Evolutionary conservation across 129 eudicot species (phyloP), one percentile per base, ranked within the genome.

Genomic region (Lactuca saligna): DNA sequence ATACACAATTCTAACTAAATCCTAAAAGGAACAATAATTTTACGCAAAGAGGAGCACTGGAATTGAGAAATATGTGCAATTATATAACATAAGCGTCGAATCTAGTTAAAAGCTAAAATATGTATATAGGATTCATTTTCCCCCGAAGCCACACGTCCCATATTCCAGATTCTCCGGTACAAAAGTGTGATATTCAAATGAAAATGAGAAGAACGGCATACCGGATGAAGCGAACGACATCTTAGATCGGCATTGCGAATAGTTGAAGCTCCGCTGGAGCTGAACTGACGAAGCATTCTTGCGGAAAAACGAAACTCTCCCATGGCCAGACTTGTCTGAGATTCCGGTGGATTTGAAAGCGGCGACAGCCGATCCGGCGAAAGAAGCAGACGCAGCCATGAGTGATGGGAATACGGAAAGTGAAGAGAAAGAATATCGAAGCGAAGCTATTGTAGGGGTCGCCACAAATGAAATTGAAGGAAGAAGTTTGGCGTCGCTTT

Each of bases 301-400:
- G 3, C 57, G 14, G 68, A 63, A 33, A 31, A 48, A 50, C 7
- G 73, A 67, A 31, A 87, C 7, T 33, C 54, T 78, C 65, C 75
- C 77, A 25, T 63, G 55, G 20, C 11, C 66, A 65, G 77, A 73
- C 54, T 70, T 63, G 5, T 29, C 17, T 3, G 79, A 70, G 63
- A 71, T 35, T 53, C 71, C 84, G 57, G 77, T 39, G 78, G 84
- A 81, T 64, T 75, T 81, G 71, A 75, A 68, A 5, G 76, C 85
- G 57, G 8, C 85, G 60, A 77, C 77, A 68, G 87, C 85, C 58
- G 89, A 84, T 85, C 96, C 96, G 74, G 89, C 70, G 29, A 87
- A 68, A 49, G 87, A 73, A 33, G 87, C 54, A 35, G 75, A 69
- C 0, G 87, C 81, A 39, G 88, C 82, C 88, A 83, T 83, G 65